Percentiles rank a stretch among this genome's conserved stretches.
These are phyloP conservation scores for Pythium phragmitis DNA, from an alignment of 352 stramenopile genomes.

Conservation along the genomic window DNA sequence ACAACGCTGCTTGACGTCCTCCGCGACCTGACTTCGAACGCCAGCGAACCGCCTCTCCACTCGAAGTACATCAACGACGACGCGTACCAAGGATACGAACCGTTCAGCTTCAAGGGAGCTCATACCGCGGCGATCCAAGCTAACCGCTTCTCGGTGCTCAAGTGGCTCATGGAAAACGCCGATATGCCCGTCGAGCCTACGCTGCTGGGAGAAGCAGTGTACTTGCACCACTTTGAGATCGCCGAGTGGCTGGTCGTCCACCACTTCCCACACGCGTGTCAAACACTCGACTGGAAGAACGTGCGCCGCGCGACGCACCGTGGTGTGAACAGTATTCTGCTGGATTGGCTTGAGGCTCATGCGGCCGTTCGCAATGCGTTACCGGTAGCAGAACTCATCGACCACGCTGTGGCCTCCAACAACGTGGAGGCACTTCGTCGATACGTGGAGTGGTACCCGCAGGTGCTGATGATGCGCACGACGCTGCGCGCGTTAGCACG, in stretches of 20 bases:
- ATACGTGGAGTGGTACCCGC: background rate
- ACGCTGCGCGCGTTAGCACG: too few species aligned
- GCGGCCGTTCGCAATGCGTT: background rate
- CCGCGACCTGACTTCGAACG: background rate
- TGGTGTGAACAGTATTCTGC: background rate
- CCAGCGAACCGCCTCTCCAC: background rate
- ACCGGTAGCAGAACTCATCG: background rate
- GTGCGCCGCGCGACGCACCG: background rate
- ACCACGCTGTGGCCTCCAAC: background rate
- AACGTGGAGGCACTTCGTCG: background rate
- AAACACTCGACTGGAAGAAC: background rate
- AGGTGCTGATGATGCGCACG: too few species aligned
- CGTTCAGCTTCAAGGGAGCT: background rate
- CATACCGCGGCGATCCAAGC: background rate
- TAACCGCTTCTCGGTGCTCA: background rate
- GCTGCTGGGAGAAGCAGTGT: slow-evolving; percentile 5
- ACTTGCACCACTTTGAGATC: slow-evolving; percentile 3
- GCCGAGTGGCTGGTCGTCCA: slow-evolving; percentile 2
- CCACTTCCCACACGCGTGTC: background rate
- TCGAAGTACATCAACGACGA: background rate
- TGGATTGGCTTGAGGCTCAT: background rate
- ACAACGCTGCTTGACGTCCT: background rate
- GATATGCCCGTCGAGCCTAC: background rate
- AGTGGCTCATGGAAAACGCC: background rate
- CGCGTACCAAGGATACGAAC: background rate